Base-by-base conservation (phyloP, 345 rosid species). In the Geranium rotundifolium region DNA sequence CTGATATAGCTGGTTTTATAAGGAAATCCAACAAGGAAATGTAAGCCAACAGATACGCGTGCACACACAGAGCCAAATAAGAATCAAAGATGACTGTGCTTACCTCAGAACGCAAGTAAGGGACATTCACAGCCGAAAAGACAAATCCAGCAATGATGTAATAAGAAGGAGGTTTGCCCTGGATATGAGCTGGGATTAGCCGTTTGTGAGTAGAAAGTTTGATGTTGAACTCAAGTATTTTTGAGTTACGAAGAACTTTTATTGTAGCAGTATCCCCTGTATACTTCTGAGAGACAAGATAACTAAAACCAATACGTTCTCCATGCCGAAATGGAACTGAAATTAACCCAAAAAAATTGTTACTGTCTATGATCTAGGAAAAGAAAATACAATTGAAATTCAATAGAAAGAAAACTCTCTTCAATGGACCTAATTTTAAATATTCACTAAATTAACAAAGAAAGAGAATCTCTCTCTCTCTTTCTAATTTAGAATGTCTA, bases 261-360 rank as follows among this genome's bases (percentile, higher is more conserved):
- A 92, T 87, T 19, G 60, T 56, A 58, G 93, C 96, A 65, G 73
- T 77, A 73, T 92, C 98, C 56, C 93, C 91, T n/a, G 95, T 81
- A 72, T 89, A 92, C 61, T 92, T 92, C 56, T 87, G 98, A 63
- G 98, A 84, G 63, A 89, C 86, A 58, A 92, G 95, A 74, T 87
- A 89, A 71, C 98, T 85, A 80, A 92, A 92, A 2, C 95, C 85
- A 72, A 92, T 89, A 61, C 96, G 83, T 76, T 92, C 98, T 12
- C 96, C 96, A 62, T 82, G 91, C 78, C 98, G 82, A 80, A 92
- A 92, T 59, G 96, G 91, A 76, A 92, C 98, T 92, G 81, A 37
- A 78, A 66, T 39, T 19, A 56, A 52, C 46, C 62, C 7, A 59
- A 64, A 19, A 62, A 59, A 41, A 41, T 41, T 9, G 27, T 61